These are phyloP conservation scores for Capsella bursapastoris DNA, from an alignment of 345 rosid species.

Conservation along the genomic window DNA sequence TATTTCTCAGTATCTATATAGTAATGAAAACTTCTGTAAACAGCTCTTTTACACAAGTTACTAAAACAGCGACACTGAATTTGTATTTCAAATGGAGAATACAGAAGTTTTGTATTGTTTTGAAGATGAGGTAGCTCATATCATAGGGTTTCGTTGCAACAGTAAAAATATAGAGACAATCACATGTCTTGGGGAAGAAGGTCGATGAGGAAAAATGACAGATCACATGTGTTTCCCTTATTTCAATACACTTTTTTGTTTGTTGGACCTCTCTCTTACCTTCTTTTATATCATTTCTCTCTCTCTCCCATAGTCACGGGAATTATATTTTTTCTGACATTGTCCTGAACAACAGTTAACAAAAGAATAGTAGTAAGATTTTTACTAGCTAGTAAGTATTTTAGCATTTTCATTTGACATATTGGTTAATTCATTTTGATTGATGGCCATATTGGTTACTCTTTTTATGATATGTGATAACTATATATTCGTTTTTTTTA, in stretches of 20 bases:
- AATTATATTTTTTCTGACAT: slow-evolving; percentile 29
- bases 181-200: slow-evolving; percentile 43
- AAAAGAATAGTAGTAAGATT: not conserved
- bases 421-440: not conserved
- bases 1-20: too few species aligned
- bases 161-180: not conserved
- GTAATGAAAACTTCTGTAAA: too few species aligned
- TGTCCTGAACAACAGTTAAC: slow-evolving; percentile 14
- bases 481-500: not conserved
- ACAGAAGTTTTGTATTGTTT: not conserved
- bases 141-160: not conserved
- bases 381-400: not conserved
- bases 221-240: slow-evolving; percentile 45
- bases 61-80: too few species aligned
- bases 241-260: slow-evolving; percentile 37
- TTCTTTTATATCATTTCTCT: slow-evolving; percentile 3
- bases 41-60: too few species aligned
- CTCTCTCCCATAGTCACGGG: slow-evolving; percentile 43
- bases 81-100: not conserved
- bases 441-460: too few species aligned
- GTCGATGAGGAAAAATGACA: slow-evolving; percentile 40
- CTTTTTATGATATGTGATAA: not conserved
- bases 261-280: slow-evolving; percentile 20
- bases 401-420: not conserved
- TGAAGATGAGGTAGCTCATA: not conserved